Evolutionary conservation across 2,329 filamentous ascomycete genomes (phyloP).

Genomic region (Chaetothyriales sp.): DNA sequence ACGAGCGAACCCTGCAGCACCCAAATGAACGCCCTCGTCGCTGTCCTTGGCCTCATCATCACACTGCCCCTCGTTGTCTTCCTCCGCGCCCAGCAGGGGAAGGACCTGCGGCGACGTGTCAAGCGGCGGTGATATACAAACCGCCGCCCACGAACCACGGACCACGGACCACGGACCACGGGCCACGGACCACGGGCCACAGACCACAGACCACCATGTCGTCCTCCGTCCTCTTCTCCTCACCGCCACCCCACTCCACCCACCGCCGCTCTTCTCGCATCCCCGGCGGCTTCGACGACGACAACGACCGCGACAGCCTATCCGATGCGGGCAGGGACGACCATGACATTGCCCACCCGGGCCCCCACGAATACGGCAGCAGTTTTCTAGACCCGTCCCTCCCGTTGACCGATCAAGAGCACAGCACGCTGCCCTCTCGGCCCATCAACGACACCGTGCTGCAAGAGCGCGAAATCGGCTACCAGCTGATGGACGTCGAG

Average conservation of each 20-base stretch:
- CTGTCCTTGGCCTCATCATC: neutral
- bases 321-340: slow-evolving; percentile 8
- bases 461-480: slow-evolving; percentile 46
- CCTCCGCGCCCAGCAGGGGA: neutral
- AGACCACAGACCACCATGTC: slow-evolving; percentile 1
- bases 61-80: neutral
- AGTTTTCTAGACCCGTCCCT: slow-evolving; percentile 10
- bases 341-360: slow-evolving; percentile 1
- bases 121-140: neutral
- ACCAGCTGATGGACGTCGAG: slow-evolving; percentile 47
- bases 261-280: slow-evolving; percentile 19
- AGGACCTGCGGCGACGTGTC: neutral
- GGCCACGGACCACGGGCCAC: no score
- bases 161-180: neutral
- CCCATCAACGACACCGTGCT: slow-evolving; percentile 25
- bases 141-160: neutral
- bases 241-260: slow-evolving; percentile 3
- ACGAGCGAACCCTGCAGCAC: neutral
- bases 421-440: slow-evolving; percentile 3
- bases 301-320: slow-evolving; percentile 14
- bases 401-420: slow-evolving; percentile 8
- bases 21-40: neutral
- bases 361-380: slow-evolving; percentile 12
- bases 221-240: slow-evolving; percentile 8
- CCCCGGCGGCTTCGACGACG: slow-evolving; percentile 23